A percentile compares a stretch with the other conserved stretches of the same genome.
These are phyloP conservation scores for Aphanomyces astaci DNA, from an alignment of 352 stramenopile genomes.

Conservation along the genomic window DNA sequence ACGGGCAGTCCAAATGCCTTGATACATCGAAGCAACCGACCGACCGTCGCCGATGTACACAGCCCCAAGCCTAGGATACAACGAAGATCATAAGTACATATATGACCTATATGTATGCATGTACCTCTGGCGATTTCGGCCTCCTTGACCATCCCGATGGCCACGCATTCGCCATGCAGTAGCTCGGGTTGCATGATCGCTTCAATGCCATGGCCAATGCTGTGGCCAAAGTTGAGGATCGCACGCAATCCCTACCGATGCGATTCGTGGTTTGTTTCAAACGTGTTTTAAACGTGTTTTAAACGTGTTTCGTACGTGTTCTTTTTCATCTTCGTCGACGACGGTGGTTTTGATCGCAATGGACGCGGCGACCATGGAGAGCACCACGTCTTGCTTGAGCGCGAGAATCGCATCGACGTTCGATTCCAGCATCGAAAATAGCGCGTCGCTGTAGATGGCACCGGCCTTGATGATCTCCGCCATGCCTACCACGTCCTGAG, in stretches of 20 bases:
- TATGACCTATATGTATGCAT: neutral
- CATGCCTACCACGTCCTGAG: constrained; percentile 53
- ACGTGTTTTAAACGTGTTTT: too few species aligned
- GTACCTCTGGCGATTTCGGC: constrained; percentile 81
- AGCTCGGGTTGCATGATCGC: constrained; percentile 92
- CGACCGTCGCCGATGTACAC: constrained; percentile 61
- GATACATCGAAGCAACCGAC: constrained; percentile 55
- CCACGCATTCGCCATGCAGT: constrained; percentile 95
- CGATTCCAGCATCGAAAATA: constrained; percentile 92
- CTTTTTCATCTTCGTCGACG: constrained; percentile 10
- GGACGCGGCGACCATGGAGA: constrained; percentile 6
- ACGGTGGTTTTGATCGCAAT: constrained; percentile 13
- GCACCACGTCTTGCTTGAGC: constrained; percentile 9
- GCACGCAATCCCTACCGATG: constrained; percentile 82
- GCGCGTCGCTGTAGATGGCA: constrained; percentile 89
- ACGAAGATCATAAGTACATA: neutral
- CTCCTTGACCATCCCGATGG: constrained; percentile 96
- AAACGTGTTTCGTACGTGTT: neutral
- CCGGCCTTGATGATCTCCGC: constrained; percentile 98
- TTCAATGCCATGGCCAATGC: constrained; percentile 97
- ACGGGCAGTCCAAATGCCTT: constrained; percentile 63
- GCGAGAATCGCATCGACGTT: constrained; percentile 68
- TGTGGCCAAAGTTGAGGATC: constrained; percentile 99
- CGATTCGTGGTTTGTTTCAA: neutral
- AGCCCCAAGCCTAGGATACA: constrained; percentile 39